Conservation (phyloP, 2,329 filamentous ascomycete species). For the Sphaerostilbella broomeana region DNA sequence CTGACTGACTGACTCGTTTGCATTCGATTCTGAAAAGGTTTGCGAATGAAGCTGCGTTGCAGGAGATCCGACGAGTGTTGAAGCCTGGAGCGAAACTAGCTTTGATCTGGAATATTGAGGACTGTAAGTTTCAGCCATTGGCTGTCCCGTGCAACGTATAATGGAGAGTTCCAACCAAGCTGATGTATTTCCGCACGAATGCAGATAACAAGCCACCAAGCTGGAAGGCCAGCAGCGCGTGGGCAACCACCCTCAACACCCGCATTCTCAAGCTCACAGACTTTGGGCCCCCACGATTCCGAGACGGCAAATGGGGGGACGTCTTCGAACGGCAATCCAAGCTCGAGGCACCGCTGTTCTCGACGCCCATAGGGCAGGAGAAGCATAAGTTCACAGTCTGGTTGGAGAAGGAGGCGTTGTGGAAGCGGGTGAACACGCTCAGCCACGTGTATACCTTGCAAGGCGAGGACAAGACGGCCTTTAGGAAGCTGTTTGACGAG, state of each 20-base stretch:
- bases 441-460: conserved; percentile 59
- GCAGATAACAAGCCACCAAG: conserved; percentile 59
- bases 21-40: conserved; percentile 57
- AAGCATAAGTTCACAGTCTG: conserved; percentile 50
- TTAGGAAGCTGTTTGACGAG: conserved; percentile 46
- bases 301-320: conserved; percentile 55
- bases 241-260: conserved; percentile 57
- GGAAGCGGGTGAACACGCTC: conserved; percentile 58
- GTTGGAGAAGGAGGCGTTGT: conserved; percentile 53
- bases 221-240: conserved; percentile 50
- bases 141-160: too few species aligned
- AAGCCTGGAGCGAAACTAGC: conserved; percentile 54
- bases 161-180: too few species aligned
- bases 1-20: neutral
- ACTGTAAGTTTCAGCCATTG: conserved; percentile 48
- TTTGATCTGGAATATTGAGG: conserved; percentile 68
- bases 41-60: conserved; percentile 53
- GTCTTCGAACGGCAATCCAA: conserved; percentile 57
- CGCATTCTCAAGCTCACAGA: conserved; percentile 45
- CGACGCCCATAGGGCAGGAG: conserved; percentile 54
- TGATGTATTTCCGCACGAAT: too few species aligned
- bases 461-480: conserved; percentile 41
- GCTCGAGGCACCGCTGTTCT: conserved; percentile 43
- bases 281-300: conserved; percentile 58
- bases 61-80: conserved; percentile 61